Conservation (phyloP, 805 yeast species). For the Kluyveromyces aestuarii region DNA sequence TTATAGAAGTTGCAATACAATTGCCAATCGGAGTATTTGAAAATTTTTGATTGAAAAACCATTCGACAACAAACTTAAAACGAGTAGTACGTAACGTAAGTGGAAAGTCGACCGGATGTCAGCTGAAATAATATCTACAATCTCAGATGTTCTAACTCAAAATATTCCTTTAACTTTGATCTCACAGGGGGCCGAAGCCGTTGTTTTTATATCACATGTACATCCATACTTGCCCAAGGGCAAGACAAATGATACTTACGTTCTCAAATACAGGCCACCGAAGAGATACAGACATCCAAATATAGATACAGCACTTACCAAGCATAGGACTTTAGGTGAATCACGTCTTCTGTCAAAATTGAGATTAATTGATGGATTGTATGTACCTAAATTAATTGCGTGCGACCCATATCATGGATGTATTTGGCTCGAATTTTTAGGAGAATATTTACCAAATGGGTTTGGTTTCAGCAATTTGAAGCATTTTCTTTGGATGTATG, state of each 20-base stretch:
- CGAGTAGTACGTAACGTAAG: not conserved
- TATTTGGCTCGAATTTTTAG: constrained; percentile 81
- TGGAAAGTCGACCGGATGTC: constrained; percentile 37
- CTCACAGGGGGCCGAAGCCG: constrained; percentile 90
- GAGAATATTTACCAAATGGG: constrained; percentile 44
- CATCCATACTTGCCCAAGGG: constrained; percentile 57
- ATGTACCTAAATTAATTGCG: constrained; percentile 64
- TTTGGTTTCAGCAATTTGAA: constrained; percentile 50
- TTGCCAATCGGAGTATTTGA: not conserved
- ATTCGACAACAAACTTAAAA: not conserved
- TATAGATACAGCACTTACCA: constrained; percentile 68
- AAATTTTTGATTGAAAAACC: too few relatives aligned
- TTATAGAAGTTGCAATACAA: not conserved
- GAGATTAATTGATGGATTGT: constrained; percentile 37
- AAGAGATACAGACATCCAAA: constrained; percentile 85
- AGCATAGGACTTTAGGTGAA: constrained; percentile 75
- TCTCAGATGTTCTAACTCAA: constrained; percentile 34
- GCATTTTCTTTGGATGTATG: constrained; percentile 58
- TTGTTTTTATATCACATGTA: constrained; percentile 50
- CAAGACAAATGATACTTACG: constrained; percentile 32
- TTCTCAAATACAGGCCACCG: constrained; percentile 79
- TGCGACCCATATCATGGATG: constrained; percentile 73
- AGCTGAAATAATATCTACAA: constrained; percentile 36
- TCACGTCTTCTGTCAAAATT: constrained; percentile 65
- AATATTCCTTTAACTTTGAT: constrained; percentile 44